phyloP scores from a whole-genome alignment of 345 rosid species.

The Brassica incana region DNA sequence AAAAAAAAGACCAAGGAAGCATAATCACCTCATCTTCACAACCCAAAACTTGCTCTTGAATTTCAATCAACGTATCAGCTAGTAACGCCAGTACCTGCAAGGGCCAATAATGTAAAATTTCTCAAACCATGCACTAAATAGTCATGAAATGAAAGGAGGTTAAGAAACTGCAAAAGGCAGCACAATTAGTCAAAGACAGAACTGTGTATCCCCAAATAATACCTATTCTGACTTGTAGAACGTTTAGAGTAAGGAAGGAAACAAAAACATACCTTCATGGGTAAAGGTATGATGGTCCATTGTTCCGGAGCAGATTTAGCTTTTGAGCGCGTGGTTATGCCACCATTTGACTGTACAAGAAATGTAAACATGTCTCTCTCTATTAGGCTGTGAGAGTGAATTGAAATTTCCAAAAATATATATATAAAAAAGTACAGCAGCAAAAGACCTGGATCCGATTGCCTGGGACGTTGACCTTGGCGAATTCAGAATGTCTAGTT shows the following conservation, averaged over 20 bases:
- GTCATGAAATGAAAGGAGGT: conserved; percentile 8
- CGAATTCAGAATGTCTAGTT: conserved; percentile 69
- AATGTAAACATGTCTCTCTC: conserved; percentile 18
- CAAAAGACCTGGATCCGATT: conserved; percentile 58
- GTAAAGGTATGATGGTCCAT: conserved; percentile 76
- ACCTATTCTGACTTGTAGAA: conserved; percentile 6
- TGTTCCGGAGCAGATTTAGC: conserved; percentile 82
- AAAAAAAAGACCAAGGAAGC: conserved; percentile 4
- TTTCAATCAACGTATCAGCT: conserved; percentile 77
- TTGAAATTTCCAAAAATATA: not conserved
- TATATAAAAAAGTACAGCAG: not conserved
- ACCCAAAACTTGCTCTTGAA: conserved; percentile 67
- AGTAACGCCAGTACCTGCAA: conserved; percentile 74
- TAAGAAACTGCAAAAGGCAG: conserved; percentile 11
- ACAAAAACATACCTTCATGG: conserved; percentile 62
- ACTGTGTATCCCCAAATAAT: conserved; percentile 1
- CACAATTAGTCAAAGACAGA: conserved; percentile 1
- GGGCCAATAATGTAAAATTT: conserved; percentile 13
- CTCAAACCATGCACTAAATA: conserved; percentile 14
- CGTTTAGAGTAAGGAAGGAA: conserved; percentile 4
- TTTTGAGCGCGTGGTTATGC: conserved; percentile 90
- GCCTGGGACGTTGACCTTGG: conserved; percentile 76
- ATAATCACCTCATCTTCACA: conserved; percentile 64
- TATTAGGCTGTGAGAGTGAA: conserved; percentile 10
- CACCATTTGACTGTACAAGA: conserved; percentile 53